Evolutionary conservation across 345 rosid genomes (phyloP), one percentile per base, ranked within the genome.

Genomic region (Ailanthus altissimus): DNA sequence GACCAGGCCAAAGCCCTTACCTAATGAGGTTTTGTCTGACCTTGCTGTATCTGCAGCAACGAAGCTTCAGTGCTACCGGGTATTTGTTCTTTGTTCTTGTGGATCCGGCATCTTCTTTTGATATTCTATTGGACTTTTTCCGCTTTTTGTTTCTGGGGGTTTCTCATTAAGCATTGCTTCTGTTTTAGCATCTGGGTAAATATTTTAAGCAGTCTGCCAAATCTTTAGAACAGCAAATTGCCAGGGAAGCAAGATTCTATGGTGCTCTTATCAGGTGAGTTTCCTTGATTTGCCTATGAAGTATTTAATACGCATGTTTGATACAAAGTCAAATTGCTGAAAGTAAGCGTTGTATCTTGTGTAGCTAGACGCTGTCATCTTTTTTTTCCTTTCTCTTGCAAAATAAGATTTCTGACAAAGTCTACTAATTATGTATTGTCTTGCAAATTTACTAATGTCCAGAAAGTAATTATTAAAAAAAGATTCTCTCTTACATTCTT

Each of bases 181-280:
- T 75, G 54, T 74, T 79, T 83, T 92, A 93, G 99, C 88, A 86
- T 79, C 89, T 95, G 78, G 93, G 97, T 69, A 95, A 89, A 88
- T 95, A 92, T 85, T 93, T 93, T 79, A 92, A 90, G 88, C 94
- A 90, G 88, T 90, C 97, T 78, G 91, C 97, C 81, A 92, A 89
- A 81, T 91, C 96, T 75, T 83, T 93, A 86, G 94, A 92, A 78
- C 96, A 88, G 83, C 92, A 93, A 81, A 79, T 95, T 69, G 84
- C 90, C 53, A 87, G 89, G 49, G 98, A 95, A 82, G 97, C 99
- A 81, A 93, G 93, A 78, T 95, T 95, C 84, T 95, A 95, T 78
- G 99, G 98, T 57, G 98, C 99, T 79, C 86, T 95, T 69, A 92
- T 95, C 84, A 90, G 98, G 99, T 93, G 70, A 45, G 83, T 70